Evolutionary conservation across 2,329 filamentous ascomycete genomes (phyloP).

Genomic region (Pseudopyricularia javanii): DNA sequence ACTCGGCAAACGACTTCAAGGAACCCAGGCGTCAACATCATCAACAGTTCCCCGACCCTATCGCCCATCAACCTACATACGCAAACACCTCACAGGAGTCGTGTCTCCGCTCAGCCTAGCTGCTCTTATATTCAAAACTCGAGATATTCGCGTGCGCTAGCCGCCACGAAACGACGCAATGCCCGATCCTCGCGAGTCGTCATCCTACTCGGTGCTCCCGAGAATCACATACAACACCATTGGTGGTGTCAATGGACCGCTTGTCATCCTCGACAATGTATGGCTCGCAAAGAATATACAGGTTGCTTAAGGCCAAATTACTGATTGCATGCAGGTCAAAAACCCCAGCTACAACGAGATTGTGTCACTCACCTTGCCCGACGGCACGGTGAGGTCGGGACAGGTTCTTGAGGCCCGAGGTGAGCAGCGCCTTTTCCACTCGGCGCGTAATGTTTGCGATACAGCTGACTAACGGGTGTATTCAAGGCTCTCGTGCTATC

Average conservation of each 20-base stretch:
- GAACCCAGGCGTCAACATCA: background rate
- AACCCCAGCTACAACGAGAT: constrained; percentile 97
- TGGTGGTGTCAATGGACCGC: constrained; percentile 90
- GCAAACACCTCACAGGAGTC: background rate
- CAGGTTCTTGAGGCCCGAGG: constrained; percentile 97
- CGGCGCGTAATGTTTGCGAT: background rate
- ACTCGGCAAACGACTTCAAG: background rate
- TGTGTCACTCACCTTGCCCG: constrained; percentile 85
- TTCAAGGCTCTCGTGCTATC: constrained; percentile 74
- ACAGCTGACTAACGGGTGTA: background rate
- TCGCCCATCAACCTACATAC: background rate
- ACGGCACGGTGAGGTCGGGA: constrained; percentile 86
- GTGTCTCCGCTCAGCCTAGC: background rate
- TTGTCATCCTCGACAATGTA: constrained; percentile 96
- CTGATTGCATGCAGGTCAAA: constrained; percentile 61
- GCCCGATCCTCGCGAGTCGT: constrained; percentile 45
- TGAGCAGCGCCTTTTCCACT: constrained; percentile 24
- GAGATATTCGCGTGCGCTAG: background rate
- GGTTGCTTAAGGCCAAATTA: background rate
- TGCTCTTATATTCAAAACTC: background rate
- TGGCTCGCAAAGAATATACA: constrained; percentile 15
- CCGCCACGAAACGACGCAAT: constrained; percentile 19
- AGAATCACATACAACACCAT: constrained; percentile 93
- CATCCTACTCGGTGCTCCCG: constrained; percentile 46
- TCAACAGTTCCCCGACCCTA: background rate